A percentile compares a stretch with the other conserved stretches of the same genome.
Conservation (phyloP, 2,329 filamentous ascomycete species). For the Amylocarpus encephaloides region DNA sequence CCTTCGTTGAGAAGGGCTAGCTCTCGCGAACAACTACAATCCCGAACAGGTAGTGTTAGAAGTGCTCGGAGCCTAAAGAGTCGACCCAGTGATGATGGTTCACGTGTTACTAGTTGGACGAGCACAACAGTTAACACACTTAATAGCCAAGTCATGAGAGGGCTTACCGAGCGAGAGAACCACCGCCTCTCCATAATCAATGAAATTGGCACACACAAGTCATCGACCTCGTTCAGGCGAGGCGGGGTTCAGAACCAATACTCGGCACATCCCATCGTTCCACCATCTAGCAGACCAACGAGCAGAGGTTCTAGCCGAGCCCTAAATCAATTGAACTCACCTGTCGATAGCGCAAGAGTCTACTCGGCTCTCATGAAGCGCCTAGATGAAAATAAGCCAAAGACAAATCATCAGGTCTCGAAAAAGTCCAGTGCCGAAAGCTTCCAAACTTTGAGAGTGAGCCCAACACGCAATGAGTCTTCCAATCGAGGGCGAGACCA, state of each 20-base stretch:
- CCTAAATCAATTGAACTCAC: conserved; percentile 13
- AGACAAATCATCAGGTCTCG: conserved; percentile 18
- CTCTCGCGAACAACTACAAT: conserved; percentile 42
- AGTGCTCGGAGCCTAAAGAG: conserved; percentile 39
- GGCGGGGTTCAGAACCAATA: conserved; percentile 25
- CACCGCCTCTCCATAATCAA: conserved; percentile 60
- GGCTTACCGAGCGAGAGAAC: conserved; percentile 39
- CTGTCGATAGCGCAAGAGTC: conserved; percentile 51
- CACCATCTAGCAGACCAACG: conserved; percentile 15
- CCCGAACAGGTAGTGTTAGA: conserved; percentile 49
- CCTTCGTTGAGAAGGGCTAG: conserved; percentile 45
- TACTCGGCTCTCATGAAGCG: conserved; percentile 60
- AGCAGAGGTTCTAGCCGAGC: conserved; percentile 11
- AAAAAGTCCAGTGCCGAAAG: conserved; percentile 18
- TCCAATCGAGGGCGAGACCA: conserved; percentile 15
- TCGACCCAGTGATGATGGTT: conserved; percentile 44
- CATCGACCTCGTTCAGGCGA: conserved; percentile 35
- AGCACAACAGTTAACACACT: conserved; percentile 53
- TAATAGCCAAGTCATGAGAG: conserved; percentile 33
- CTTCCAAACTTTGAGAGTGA: conserved; percentile 5
- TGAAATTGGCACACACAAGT: conserved; percentile 44
- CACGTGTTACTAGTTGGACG: conserved; percentile 68
- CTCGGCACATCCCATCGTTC: conserved; percentile 23
- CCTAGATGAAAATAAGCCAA: conserved; percentile 37
- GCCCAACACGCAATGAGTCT: conserved; percentile 15